These are phyloP conservation scores for Melaleuca quinquenervia DNA, from an alignment of 345 rosid species.

Conservation along the genomic window DNA sequence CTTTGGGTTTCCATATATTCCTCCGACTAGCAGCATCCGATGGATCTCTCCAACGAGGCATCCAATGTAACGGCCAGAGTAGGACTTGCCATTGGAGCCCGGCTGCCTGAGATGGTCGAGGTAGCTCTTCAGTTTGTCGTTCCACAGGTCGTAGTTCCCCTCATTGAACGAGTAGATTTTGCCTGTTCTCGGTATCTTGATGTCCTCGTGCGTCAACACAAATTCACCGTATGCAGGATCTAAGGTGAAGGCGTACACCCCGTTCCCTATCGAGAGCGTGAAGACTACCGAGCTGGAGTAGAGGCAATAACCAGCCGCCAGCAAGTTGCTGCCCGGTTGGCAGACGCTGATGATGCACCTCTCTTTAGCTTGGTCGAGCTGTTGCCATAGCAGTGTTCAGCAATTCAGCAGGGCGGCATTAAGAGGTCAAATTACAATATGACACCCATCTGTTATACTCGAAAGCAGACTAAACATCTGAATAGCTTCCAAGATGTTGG, in stretches of 20 bases:
- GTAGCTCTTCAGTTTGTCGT: constrained; percentile 21
- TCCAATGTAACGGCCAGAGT: constrained; percentile 22
- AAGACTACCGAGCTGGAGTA: constrained; percentile 27
- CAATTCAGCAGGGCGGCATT: neutral
- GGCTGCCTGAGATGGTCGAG: constrained; percentile 17
- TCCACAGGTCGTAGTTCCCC: constrained; percentile 26
- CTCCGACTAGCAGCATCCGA: constrained; percentile 21
- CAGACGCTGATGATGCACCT: constrained; percentile 19
- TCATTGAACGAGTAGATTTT: constrained; percentile 22
- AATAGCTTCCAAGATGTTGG: neutral
- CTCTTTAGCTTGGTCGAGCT: constrained; percentile 19
- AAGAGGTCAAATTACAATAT: neutral
- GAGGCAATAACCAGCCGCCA: constrained; percentile 25
- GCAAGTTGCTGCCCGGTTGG: constrained; percentile 24
- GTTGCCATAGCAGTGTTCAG: neutral
- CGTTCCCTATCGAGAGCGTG: constrained; percentile 16
- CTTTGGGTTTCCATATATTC: constrained; percentile 24
- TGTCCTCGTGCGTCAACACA: constrained; percentile 20
- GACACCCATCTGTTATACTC: neutral
- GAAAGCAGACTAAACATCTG: neutral
- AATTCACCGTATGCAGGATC: constrained; percentile 23
- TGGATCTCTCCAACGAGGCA: constrained; percentile 29
- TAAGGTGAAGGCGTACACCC: constrained; percentile 20
- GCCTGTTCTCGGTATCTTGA: constrained; percentile 16
- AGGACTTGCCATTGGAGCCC: constrained; percentile 17